phyloP scores from a whole-genome alignment of 1,284 basidiomycete species.

The Ganoderma lucidum region DNA sequence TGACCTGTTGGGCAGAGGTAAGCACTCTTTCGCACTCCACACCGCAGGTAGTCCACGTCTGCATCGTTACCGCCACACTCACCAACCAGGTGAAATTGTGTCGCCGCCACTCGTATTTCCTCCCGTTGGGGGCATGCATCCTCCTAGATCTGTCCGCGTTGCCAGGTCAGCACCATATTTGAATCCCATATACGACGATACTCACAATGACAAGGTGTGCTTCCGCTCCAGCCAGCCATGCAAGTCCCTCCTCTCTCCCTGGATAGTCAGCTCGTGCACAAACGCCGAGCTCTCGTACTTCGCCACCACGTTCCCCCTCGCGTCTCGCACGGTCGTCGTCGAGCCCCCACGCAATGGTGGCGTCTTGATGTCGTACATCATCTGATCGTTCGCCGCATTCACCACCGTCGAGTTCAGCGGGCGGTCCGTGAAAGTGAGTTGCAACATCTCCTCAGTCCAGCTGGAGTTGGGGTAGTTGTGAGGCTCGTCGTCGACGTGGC shows the following conservation, averaged over 20 bases:
- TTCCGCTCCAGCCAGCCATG: conserved; percentile 17
- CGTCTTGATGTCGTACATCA: conserved; percentile 17
- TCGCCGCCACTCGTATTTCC: conserved; percentile 16
- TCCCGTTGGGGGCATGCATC: conserved; percentile 19
- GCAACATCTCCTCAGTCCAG: background rate
- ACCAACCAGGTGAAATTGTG: conserved; percentile 6
- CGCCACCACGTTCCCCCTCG: conserved; percentile 9
- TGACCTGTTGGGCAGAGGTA: background rate
- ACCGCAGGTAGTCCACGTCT: background rate
- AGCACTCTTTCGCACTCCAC: background rate
- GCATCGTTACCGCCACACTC: background rate
- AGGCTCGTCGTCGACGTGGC: background rate
- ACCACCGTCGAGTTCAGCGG: conserved; percentile 6
- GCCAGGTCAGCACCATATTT: background rate
- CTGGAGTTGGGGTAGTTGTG: background rate
- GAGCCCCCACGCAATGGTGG: conserved; percentile 9
- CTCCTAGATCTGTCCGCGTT: background rate
- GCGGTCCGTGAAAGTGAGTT: conserved; percentile 6
- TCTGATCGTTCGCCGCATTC: conserved; percentile 1
- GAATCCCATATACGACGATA: background rate
- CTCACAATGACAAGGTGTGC: conserved; percentile 10
- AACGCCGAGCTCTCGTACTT: conserved; percentile 16
- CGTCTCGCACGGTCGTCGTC: conserved; percentile 19
- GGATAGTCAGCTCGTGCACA: conserved; percentile 13
- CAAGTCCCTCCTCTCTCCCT: conserved; percentile 10